phyloP scores from a whole-genome alignment of 352 stramenopile species.

The Saprolegnia diclina region DNA sequence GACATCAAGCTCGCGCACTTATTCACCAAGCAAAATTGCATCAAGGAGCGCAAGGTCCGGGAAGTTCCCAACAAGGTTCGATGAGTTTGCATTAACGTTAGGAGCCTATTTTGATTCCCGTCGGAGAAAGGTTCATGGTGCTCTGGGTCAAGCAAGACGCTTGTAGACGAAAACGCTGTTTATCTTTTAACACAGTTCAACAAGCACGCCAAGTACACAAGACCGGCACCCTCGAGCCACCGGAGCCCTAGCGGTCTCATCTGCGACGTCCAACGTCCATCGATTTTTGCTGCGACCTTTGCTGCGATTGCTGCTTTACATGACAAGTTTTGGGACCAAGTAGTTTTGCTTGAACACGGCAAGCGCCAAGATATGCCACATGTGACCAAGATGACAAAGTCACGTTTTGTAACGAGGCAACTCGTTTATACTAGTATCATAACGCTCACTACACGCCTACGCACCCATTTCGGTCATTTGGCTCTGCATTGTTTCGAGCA shows the following conservation, averaged over 20 bases:
- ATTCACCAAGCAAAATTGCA: no score
- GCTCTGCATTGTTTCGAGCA: neutral
- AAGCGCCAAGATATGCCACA: neutral
- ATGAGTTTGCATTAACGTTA: neutral
- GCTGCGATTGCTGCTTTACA: slow-evolving; percentile 3
- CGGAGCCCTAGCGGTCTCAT: neutral
- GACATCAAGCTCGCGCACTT: no score
- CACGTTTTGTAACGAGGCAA: neutral
- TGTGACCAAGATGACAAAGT: neutral
- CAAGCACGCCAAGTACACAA: neutral
- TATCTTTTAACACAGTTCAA: neutral
- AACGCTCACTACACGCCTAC: slow-evolving; percentile 2
- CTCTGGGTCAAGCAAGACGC: neutral
- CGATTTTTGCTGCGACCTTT: neutral
- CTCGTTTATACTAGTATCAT: slow-evolving; percentile 11
- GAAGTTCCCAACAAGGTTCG: no score
- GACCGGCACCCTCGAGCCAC: neutral
- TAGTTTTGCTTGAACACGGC: neutral
- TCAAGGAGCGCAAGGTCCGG: no score
- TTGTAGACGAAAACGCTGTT: slow-evolving; percentile 1
- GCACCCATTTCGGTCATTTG: neutral
- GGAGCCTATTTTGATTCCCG: neutral
- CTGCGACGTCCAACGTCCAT: neutral
- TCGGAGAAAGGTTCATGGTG: neutral
- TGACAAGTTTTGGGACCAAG: neutral